These are phyloP conservation scores for Diddensiella santjacobensis DNA, from an alignment of 805 yeast genomes.

Conservation along the genomic window DNA sequence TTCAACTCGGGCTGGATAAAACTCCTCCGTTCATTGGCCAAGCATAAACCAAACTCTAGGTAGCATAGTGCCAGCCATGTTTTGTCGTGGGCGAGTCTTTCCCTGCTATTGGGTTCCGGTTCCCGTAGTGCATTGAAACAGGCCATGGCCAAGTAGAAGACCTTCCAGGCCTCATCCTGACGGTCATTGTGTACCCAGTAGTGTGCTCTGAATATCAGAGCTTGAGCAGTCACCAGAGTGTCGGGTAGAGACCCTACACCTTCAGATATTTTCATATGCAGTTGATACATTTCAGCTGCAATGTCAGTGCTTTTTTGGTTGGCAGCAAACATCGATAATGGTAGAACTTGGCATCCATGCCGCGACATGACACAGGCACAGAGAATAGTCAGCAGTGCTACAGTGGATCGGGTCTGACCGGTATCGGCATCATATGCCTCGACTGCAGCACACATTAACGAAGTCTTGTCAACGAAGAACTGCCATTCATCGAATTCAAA, in stretches of 20 bases:
- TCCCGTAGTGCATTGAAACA: neutral
- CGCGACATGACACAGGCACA: conserved; percentile 3
- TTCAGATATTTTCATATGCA: neutral
- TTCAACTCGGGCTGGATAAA: neutral
- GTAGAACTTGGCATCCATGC: neutral
- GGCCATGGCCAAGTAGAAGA: conserved; percentile 2
- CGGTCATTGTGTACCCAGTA: conserved; percentile 3
- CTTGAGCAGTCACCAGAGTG: neutral
- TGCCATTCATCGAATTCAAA: neutral
- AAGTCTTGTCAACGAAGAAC: neutral
- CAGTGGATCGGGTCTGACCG: neutral
- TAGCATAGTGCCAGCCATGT: neutral
- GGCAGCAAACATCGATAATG: neutral
- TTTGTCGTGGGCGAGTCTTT: neutral
- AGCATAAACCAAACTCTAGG: conserved; percentile 3
- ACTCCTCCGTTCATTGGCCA: neutral
- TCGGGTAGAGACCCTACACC: neutral
- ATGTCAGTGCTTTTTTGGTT: neutral
- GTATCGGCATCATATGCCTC: neutral
- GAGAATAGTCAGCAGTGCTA: neutral
- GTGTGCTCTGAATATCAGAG: conserved; percentile 3
- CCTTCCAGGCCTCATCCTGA: conserved; percentile 3
- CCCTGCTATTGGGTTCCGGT: neutral
- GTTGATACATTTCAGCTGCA: neutral
- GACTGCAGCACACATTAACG: neutral